These are phyloP conservation scores for Gardenia jasminoides DNA, from an alignment of 257 asterid species.

Conservation along the genomic window DNA sequence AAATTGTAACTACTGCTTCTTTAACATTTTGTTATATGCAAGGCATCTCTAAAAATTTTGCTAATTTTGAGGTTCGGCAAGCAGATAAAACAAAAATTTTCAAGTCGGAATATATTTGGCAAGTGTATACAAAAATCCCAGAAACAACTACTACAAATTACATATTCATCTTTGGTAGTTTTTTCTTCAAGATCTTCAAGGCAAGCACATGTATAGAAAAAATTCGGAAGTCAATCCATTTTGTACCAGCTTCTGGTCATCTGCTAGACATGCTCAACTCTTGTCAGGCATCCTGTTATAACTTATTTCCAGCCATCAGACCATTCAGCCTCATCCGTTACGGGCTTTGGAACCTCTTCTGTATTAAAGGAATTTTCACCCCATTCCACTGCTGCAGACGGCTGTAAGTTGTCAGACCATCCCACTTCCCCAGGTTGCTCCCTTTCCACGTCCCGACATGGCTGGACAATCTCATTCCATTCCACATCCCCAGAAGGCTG, in stretches of 20 bases:
- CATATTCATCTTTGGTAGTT: no score
- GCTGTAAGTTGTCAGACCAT: conserved; percentile 28
- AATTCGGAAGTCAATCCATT: background rate
- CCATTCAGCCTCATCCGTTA: conserved; percentile 38
- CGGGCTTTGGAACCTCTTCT: conserved; percentile 19
- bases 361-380: conserved; percentile 12
- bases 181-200: no score
- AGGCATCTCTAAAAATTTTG: background rate
- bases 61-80: background rate
- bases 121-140: no score
- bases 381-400: conserved; percentile 21
- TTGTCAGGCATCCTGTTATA: background rate
- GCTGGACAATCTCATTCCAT: background rate
- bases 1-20: no score
- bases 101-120: no score
- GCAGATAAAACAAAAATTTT: background rate
- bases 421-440: conserved; percentile 20
- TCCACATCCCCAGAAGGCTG: conserved; percentile 1
- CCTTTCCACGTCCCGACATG: conserved; percentile 9
- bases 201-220: background rate
- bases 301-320: conserved; percentile 43
- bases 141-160: background rate
- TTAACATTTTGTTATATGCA: background rate
- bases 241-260: background rate
- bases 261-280: background rate